phyloP scores from a whole-genome alignment of 805 yeast genomes.

The Yarrowia bubula region DNA sequence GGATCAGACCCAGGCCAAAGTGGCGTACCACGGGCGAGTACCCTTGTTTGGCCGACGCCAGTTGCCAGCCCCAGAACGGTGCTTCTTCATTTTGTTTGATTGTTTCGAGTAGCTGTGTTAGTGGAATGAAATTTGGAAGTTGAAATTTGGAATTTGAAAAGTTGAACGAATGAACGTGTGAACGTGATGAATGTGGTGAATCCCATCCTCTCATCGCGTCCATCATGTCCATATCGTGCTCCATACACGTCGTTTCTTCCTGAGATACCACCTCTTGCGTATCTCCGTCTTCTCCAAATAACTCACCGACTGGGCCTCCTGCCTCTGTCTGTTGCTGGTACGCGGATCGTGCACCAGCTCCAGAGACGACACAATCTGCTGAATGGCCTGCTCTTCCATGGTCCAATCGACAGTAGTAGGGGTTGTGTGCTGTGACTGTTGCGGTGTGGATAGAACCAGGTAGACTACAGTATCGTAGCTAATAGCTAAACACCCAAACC shows the following conservation, averaged over 20 bases:
- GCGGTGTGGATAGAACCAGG: background rate
- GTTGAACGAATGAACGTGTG: background rate
- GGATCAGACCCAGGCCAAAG: conserved; percentile 79
- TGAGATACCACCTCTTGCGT: no score
- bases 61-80: conserved; percentile 88
- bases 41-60: conserved; percentile 63
- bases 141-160: no score
- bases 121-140: background rate
- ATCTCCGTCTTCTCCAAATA: background rate
- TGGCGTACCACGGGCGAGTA: conserved; percentile 76
- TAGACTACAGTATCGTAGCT: background rate
- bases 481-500: conserved; percentile 18
- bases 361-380: conserved; percentile 74
- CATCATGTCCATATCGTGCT: no score
- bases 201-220: no score
- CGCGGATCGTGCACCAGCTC: conserved; percentile 45
- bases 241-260: no score
- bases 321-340: conserved; percentile 41
- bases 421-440: background rate
- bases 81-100: conserved; percentile 77
- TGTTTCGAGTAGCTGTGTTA: conserved; percentile 58
- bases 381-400: conserved; percentile 50
- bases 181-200: no score
- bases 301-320: conserved; percentile 50
- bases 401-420: background rate